Base-by-base conservation (phyloP, 192 early-diverging fungal genomes). In the Helicostylum pulchrum region DNA sequence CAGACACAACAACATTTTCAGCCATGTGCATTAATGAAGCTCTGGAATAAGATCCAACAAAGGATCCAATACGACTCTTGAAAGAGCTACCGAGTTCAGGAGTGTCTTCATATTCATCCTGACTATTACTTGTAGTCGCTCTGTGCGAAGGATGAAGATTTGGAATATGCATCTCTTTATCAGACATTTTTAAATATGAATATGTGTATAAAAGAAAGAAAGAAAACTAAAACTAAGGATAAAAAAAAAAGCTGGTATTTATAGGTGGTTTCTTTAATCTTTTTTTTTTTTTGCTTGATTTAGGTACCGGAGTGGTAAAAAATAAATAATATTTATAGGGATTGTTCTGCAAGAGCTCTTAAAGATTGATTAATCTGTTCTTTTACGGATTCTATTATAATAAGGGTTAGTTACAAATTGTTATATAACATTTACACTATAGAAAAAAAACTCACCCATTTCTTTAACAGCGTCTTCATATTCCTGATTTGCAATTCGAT, bases 361-460 rank as follows among this genome's bases (percentile, higher is more conserved):
- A 81, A 53, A 8, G 72, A 74, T 26, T 72, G 64, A 12, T 69
- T 75, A 56, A 80, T 64, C 49, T 80, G 72, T n/a, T 72, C 73
- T 47, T 75, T 62, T 14, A 80, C 64, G 43, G 51, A 62, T 45
- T 70, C 72, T 74, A 51, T 26, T 26, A 58, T 59, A 49, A 30
- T 8, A 53, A 45, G 20, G 23, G 12, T 15, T 20, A 21, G 11
- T 19, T n/a, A 17, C 26, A 0, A 26, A 26, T 26, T 2, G 26
- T 26, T 26, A 26, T 26, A 26, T 26, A 26, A 26, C 26, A 26
- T 26, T 26, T 26, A 26, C 0, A 26, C 26, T 26, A 2, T 26
- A 26, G n/a, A n/a, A 26, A 26, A 26, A 26, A 26, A 26, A 26
- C 39, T 65, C 53, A 68, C 77, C 74, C 6, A 77, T 65, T 43